Percentiles rank a stretch among this genome's conserved stretches.
These are phyloP conservation scores for Macrophomina pseudophaseolina DNA, from an alignment of 2,329 filamentous ascomycete species.

Conservation along the genomic window DNA sequence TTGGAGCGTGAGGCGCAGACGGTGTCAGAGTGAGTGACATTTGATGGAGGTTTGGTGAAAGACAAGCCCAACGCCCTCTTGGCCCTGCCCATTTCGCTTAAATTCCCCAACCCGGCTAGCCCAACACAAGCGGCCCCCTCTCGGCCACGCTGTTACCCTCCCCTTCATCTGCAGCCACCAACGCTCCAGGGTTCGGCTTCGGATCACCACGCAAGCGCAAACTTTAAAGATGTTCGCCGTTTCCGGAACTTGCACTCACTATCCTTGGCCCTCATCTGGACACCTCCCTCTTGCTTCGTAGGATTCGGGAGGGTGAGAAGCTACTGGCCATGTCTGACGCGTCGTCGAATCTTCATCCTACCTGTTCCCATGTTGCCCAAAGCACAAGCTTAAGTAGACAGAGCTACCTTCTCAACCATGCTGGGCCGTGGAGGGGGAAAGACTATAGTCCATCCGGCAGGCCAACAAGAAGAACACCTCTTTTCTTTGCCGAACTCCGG, in stretches of 20 bases:
- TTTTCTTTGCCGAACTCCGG: too few species aligned
- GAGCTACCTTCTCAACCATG: background rate
- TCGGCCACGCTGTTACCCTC: background rate
- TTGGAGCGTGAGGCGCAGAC: constrained; percentile 12
- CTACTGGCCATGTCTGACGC: background rate
- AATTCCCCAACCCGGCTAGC: background rate
- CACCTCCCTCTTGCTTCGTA: background rate
- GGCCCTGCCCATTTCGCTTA: constrained; percentile 17
- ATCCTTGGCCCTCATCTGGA: background rate
- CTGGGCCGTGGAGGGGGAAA: too few species aligned
- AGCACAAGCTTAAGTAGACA: background rate
- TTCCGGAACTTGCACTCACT: background rate
- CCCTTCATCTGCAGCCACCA: background rate
- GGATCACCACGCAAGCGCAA: background rate
- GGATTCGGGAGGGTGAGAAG: background rate
- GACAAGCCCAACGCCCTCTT: background rate
- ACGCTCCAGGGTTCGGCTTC: background rate
- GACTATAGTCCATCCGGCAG: too few species aligned
- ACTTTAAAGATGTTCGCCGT: background rate
- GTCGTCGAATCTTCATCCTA: background rate
- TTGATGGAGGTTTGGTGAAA: background rate
- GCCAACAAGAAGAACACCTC: too few species aligned
- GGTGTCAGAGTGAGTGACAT: constrained; percentile 11
- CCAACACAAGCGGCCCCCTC: background rate
- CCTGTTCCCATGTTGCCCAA: background rate